Conservation (phyloP, 2,329 filamentous ascomycete species). For the Pseudogymnoascus sp. region DNA sequence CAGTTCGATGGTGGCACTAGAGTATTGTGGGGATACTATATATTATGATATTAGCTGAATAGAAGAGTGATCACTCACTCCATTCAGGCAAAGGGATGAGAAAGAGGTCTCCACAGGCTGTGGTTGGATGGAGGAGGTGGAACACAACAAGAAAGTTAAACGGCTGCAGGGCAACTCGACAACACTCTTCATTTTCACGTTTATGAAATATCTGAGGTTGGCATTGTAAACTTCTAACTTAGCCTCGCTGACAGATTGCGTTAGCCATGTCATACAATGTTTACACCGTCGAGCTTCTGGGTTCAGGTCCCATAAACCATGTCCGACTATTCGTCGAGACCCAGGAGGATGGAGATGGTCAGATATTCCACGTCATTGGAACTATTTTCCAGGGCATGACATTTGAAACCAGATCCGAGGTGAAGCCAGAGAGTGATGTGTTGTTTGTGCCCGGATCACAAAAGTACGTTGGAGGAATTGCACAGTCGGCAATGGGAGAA, state of each 20-base stretch:
- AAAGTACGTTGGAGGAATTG: background rate
- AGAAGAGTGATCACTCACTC: no score
- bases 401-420: background rate
- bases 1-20: no score
- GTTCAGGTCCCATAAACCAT: background rate
- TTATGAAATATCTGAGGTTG: background rate
- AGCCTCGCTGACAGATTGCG: background rate
- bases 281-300: conserved; percentile 2
- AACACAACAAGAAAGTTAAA: no score
- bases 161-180: background rate
- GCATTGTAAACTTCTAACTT: background rate
- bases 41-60: no score
- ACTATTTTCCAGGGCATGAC: background rate
- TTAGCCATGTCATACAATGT: background rate
- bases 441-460: background rate
- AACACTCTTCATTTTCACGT: background rate
- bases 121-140: no score
- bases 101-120: no score
- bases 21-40: no score
- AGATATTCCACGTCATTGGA: conserved; percentile 1
- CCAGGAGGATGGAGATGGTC: background rate
- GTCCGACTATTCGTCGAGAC: background rate
- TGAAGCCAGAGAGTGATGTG: background rate
- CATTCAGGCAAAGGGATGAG: no score
- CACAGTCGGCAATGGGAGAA: background rate